Base-by-base conservation (phyloP, 176 grass and related monocot genomes). In the Juncus inflexus region DNA sequence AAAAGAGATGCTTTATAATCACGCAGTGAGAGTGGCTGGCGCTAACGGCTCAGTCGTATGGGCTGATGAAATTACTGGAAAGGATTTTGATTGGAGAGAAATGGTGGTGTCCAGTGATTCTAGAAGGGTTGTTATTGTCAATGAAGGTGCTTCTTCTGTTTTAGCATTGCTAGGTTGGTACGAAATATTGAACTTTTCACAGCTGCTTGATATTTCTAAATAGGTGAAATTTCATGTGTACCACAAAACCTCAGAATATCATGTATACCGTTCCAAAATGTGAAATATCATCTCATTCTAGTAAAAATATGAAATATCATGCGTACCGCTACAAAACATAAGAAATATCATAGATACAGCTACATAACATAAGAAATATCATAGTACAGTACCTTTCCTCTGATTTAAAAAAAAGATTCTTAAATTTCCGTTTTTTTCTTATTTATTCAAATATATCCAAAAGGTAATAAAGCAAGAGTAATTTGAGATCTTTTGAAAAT, bases 51-150 rank as follows among this genome's bases (percentile, higher is more conserved):
- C 42, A 7, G 85, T 96, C 0, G 4, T 89, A 13, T 86, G 82
- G 82, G 75, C 55, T 13, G 77, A 89, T 79, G 77, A 91, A 57
- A 60, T 86, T 59, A 12, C 67, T 65, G 37, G 28, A 66, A 39
- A 84, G 63, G 51, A 80, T 73, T 64, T 60, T 15, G 7, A 3
- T 70, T 37, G n/a, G 28, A 41, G 69, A 54, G 79, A 81, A 61
- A 68, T 9, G 49, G 12, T 8, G 41, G 14, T 12, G 2, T 15
- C 55, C 37, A 55, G 41, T 69, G 61, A 66, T 78, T 85, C 61
- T 37, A 97, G 79, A 89, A 81, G 63, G 52, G 85, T 89, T n/a
- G 80, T 81, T 59, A 89, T 91, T 83, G 64, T 97, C 28, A 89
- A 84, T 67, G 92, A 97, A 79, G 92, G 92, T 38, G 87, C 87